Evolutionary conservation across 495 filamentous ascomycete species (phyloP).

Genomic region (Astrocystis sublimbata): DNA sequence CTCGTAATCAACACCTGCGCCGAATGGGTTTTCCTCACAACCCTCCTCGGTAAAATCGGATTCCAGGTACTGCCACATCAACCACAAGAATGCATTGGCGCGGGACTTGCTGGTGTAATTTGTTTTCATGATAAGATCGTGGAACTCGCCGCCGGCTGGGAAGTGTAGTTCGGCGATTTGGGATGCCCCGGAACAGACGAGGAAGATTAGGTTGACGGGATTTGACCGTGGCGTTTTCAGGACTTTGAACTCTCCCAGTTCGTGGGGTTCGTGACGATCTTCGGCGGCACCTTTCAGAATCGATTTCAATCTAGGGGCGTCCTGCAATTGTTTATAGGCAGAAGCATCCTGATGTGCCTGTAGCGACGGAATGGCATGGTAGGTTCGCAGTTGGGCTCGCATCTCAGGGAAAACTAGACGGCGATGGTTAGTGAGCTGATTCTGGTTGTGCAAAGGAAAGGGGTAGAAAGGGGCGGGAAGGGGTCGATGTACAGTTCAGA

Average conservation of each 20-base stretch:
- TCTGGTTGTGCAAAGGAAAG: background rate
- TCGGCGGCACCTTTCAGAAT: slow-evolving; percentile 97
- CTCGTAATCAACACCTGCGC: slow-evolving; percentile 67
- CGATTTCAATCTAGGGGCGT: slow-evolving; percentile 93
- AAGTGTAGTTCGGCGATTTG: slow-evolving; percentile 95
- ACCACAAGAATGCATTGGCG: slow-evolving; percentile 89
- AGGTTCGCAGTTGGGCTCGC: slow-evolving; percentile 96
- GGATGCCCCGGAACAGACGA: slow-evolving; percentile 85
- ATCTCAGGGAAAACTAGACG: slow-evolving; percentile 93
- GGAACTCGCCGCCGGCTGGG: slow-evolving; percentile 82
- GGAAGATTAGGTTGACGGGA: slow-evolving; percentile 94
- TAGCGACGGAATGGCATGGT: slow-evolving; percentile 94
- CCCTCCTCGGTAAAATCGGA: slow-evolving; percentile 86
- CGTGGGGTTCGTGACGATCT: slow-evolving; percentile 82
- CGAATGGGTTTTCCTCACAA: slow-evolving; percentile 86
- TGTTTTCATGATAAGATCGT: slow-evolving; percentile 90
- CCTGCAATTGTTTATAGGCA: slow-evolving; percentile 96
- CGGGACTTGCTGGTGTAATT: slow-evolving; percentile 80
- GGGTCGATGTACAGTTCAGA: slow-evolving; percentile 83
- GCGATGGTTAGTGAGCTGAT: slow-evolving; percentile 32
- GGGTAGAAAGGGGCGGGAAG: no score
- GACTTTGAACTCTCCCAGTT: slow-evolving; percentile 77
- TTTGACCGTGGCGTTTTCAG: slow-evolving; percentile 78
- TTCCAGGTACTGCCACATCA: slow-evolving; percentile 99
- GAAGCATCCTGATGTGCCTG: slow-evolving; percentile 94